A percentile compares a stretch with the other conserved stretches of the same genome.
Evolutionary conservation across 331 rosid genomes (phyloP).

Genomic region (Erythrophleum ivorense): DNA sequence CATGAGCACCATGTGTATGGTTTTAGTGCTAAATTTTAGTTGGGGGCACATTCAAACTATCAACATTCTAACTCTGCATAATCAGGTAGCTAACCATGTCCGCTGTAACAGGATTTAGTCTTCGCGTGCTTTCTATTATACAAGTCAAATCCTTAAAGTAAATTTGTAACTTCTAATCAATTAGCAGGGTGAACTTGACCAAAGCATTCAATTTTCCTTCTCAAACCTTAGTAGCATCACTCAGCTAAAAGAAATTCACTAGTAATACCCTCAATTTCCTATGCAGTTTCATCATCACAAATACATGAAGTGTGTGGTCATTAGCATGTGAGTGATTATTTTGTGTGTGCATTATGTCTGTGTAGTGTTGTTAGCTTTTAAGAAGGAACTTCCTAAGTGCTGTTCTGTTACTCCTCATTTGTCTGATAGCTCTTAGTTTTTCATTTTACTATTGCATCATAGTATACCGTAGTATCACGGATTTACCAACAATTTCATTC

Average conservation of each 20-base stretch:
- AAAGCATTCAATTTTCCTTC: background rate
- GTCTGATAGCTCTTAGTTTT: slow-evolving; percentile 21
- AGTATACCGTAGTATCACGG: background rate
- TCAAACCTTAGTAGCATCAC: background rate
- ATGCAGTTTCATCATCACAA: background rate
- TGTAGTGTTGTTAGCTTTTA: background rate
- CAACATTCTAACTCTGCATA: background rate
- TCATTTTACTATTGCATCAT: slow-evolving; percentile 14
- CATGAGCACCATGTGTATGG: no score
- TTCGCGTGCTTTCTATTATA: no score
- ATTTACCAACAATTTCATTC: slow-evolving; percentile 5
- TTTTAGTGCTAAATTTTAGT: background rate
- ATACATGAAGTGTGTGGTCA: background rate
- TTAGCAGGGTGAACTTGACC: slow-evolving; percentile 14
- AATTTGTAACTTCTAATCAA: background rate
- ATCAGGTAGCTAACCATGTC: no score
- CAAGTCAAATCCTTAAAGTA: no score
- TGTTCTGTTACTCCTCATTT: background rate
- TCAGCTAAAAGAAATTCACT: background rate
- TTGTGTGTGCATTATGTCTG: background rate
- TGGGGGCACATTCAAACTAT: background rate
- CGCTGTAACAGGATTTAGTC: no score
- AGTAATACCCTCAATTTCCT: background rate
- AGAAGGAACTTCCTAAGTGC: background rate
- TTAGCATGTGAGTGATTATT: background rate